Percentiles rank a stretch among this genome's conserved stretches.
phyloP scores from a whole-genome alignment of 495 filamentous ascomycete species.

The Margaritispora aquatica region DNA sequence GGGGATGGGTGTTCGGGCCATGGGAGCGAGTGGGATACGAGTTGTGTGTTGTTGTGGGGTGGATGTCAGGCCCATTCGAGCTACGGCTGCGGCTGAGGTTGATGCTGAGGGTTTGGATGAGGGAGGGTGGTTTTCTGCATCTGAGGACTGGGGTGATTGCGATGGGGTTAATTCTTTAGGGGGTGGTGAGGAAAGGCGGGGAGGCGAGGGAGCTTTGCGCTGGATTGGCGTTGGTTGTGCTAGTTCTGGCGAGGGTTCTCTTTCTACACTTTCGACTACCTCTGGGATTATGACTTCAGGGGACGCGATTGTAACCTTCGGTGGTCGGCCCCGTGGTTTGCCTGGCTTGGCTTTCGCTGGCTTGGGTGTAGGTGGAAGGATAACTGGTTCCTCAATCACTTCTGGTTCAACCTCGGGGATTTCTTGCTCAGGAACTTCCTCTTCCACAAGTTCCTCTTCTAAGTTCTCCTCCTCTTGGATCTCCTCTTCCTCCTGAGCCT shows the following conservation, averaged over 20 bases:
- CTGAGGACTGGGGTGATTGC: constrained; percentile 67
- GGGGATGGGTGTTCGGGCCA: constrained; percentile 43
- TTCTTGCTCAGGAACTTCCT: constrained; percentile 13
- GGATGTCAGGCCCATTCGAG: too few relatives aligned
- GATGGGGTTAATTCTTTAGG: constrained; percentile 36
- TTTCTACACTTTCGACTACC: not conserved
- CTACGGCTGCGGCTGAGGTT: too few relatives aligned
- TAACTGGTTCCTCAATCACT: not conserved
- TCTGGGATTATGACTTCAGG: constrained; percentile 10
- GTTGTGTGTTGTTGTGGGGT: constrained; percentile 29
- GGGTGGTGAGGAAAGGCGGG: constrained; percentile 13
- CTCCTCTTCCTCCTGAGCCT: constrained; percentile 14
- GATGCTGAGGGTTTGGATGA: constrained; percentile 49
- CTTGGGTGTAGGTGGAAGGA: constrained; percentile 4
- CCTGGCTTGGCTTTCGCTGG: constrained; percentile 11
- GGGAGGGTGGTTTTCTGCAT: constrained; percentile 73
- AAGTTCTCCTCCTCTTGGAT: too few relatives aligned
- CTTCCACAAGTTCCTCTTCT: constrained; percentile 1
- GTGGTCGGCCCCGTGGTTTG: constrained; percentile 8
- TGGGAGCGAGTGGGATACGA: constrained; percentile 39
- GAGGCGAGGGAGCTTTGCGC: not conserved
- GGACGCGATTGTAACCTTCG: constrained; percentile 17
- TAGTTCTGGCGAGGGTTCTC: not conserved
- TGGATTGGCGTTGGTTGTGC: not conserved
- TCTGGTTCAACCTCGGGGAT: constrained; percentile 9